phyloP scores from a whole-genome alignment of 495 filamentous ascomycete species.

The Clohesyomyces aquaticus region DNA sequence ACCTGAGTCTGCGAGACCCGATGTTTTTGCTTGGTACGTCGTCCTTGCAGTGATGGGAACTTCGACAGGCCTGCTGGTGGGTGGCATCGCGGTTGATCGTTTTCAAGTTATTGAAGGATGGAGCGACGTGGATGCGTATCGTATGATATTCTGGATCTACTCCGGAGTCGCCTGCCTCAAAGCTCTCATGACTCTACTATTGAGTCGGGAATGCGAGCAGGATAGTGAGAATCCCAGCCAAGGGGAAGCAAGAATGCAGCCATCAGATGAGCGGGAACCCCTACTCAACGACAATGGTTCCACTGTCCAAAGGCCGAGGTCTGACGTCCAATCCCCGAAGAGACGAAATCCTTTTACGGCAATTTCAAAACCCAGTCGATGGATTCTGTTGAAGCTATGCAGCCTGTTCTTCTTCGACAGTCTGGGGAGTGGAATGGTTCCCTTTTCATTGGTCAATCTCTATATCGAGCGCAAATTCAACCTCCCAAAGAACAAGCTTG shows the following conservation, averaged over 20 bases:
- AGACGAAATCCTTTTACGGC: slow-evolving; percentile 30
- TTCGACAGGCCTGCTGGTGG: slow-evolving; percentile 65
- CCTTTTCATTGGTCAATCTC: slow-evolving; percentile 57
- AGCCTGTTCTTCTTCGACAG: slow-evolving; percentile 78
- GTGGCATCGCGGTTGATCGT: slow-evolving; percentile 66
- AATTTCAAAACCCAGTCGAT: slow-evolving; percentile 47
- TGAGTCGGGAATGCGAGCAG: slow-evolving; percentile 66
- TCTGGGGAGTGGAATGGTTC: slow-evolving; percentile 76
- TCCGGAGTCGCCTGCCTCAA: slow-evolving; percentile 70
- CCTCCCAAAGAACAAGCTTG: slow-evolving; percentile 62
- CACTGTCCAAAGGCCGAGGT: background rate
- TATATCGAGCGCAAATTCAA: slow-evolving; percentile 78
- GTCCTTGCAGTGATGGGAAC: slow-evolving; percentile 67
- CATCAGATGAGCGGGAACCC: slow-evolving; percentile 30
- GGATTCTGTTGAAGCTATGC: slow-evolving; percentile 70
- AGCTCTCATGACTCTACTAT: slow-evolving; percentile 58
- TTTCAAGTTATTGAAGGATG: slow-evolving; percentile 56
- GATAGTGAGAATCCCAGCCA: background rate
- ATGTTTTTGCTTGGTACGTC: slow-evolving; percentile 84
- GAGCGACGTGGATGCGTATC: slow-evolving; percentile 64
- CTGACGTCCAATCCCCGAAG: background rate
- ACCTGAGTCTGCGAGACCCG: slow-evolving; percentile 60
- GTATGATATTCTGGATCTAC: slow-evolving; percentile 71
- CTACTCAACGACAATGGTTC: slow-evolving; percentile 10
- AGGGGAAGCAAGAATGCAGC: slow-evolving; percentile 16